phyloP scores from a whole-genome alignment of 148 eudicot species.

The Euryodendron excelsum region DNA sequence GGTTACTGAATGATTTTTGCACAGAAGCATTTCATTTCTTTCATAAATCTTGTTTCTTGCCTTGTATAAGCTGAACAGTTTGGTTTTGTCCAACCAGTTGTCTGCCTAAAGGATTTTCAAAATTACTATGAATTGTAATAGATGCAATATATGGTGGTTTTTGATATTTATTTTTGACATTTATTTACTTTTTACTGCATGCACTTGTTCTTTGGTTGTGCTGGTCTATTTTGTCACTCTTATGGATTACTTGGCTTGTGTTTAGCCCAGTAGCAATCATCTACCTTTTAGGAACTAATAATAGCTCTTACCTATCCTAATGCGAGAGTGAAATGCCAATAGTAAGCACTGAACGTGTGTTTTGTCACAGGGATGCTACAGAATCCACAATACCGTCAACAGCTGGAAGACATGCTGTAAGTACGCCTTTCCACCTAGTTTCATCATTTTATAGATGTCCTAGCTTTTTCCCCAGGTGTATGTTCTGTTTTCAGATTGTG shows the following conservation, averaged over 20 bases:
- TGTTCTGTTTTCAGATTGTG: not conserved
- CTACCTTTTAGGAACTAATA: not conserved
- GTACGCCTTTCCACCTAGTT: constrained; percentile 22
- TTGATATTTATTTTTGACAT: not conserved
- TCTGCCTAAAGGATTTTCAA: not conserved
- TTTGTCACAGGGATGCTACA: constrained; percentile 85
- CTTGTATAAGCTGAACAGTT: not conserved
- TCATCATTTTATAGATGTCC: not conserved
- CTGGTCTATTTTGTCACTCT: not conserved
- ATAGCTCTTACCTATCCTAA: not conserved
- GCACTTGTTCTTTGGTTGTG: not conserved
- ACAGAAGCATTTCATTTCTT: not conserved
- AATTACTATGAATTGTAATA: not conserved
- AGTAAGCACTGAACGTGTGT: constrained; percentile 1
- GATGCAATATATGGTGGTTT: not conserved
- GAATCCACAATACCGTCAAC: constrained; percentile 88
- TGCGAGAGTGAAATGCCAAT: not conserved
- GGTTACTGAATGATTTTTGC: not conserved
- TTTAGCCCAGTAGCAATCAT: not conserved
- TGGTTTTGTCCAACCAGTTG: not conserved
- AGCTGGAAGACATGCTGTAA: constrained; percentile 93
- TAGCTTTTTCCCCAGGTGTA: not conserved
- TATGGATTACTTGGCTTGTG: not conserved
- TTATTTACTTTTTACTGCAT: not conserved
- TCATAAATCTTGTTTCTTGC: not conserved